Base-by-base conservation (phyloP, 2,329 filamentous ascomycete genomes). In the Zelopaecilomyces penicillatus region DNA sequence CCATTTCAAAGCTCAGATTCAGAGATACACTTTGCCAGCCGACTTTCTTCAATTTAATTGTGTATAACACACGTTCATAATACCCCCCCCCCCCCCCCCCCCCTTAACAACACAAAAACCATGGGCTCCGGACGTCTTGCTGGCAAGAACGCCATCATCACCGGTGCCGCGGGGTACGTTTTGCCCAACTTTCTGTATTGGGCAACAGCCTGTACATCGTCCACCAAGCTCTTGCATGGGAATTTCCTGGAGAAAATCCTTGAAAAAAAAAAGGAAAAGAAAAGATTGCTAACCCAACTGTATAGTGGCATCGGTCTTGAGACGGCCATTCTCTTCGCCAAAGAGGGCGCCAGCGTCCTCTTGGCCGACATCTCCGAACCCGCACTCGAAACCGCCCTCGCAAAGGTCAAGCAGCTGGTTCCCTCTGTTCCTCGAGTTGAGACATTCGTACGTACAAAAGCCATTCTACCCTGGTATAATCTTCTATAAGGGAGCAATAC, bases 291-390 rank as follows among this genome's bases (percentile, higher is more conserved):
- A 30, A 7, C 50, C 50, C 34, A 57, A 5, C 6, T 33, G 6
- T 12, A 26, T 59, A 90, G 90, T 59, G 90, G 90, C 59, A 96
- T 96, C 59, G 90, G 90, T 53, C 84, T 96, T 40, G 89, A 96
- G 71, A 95, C 90, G 2, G 79, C 78, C 45, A 90, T 96, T 54
- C 84, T 95, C 47, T 95, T 96, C 60, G 84, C 83, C 48, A 85
- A 85, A 52, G 90, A 96, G 71, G 90, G 89, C 50, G 90, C 88
- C 59, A 84, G 78, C 50, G 80, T 96, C 45, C 71, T 95, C 53
- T 82, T 96, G 79, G 78, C 85, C 49, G 90, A 96, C 60, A 87
- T 95, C 55, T 91, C 87, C 4, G 77, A 74, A 37, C 79, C 82
- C 5, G 87, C 87, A 2, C 78, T 95, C 34, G 83, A 85, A 47